These are phyloP conservation scores for Talaromyces sp. DNA, from an alignment of 2,329 filamentous ascomycete genomes.

Conservation along the genomic window DNA sequence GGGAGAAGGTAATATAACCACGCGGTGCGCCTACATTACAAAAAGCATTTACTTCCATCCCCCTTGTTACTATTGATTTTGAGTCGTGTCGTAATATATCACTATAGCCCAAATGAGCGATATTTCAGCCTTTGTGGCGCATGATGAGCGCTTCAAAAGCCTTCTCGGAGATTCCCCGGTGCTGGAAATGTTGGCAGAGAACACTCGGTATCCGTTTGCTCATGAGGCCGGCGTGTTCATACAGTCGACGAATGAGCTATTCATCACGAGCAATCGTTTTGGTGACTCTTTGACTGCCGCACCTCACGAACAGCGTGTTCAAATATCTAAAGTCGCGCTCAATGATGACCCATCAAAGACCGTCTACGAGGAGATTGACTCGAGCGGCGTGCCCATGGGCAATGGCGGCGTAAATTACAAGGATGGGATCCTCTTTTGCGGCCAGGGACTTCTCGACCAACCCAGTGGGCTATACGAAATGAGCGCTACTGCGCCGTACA, in stretches of 20 bases:
- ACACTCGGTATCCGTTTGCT: slow-evolving; percentile 42
- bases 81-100: background rate
- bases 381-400: slow-evolving; percentile 14
- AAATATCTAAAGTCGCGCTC: slow-evolving; percentile 17
- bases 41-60: background rate
- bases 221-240: slow-evolving; percentile 46
- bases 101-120: background rate
- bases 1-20: background rate
- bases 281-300: background rate
- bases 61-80: background rate
- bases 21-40: background rate
- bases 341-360: slow-evolving; percentile 10
- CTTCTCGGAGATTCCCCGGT: background rate
- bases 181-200: slow-evolving; percentile 19
- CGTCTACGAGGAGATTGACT: slow-evolving; percentile 13
- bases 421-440: slow-evolving; percentile 20
- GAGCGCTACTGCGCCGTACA: background rate
- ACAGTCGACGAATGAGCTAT: slow-evolving; percentile 26
- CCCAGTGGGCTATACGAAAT: slow-evolving; percentile 1
- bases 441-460: slow-evolving; percentile 1
- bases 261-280: slow-evolving; percentile 36
- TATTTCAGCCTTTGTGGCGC: background rate
- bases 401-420: slow-evolving; percentile 28
- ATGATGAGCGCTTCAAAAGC: background rate
- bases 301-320: slow-evolving; percentile 18